phyloP scores from a whole-genome alignment of 345 rosid species.

The Mallotus nudiflorus region DNA sequence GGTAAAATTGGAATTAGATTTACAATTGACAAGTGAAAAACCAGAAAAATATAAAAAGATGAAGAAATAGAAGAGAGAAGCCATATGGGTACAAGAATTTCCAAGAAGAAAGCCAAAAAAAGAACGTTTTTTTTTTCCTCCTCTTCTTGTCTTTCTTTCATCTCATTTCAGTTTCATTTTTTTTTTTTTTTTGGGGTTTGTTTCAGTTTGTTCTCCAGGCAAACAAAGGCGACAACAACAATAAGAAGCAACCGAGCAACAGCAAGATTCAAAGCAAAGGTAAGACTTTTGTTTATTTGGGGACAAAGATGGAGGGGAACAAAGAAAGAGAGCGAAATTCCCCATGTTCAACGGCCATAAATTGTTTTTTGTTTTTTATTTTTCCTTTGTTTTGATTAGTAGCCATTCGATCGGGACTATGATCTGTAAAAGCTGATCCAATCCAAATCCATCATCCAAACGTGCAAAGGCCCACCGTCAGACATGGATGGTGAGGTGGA shows the following conservation, averaged over 20 bases:
- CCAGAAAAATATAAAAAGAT: conserved; percentile 19
- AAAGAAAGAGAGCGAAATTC: conserved; percentile 17
- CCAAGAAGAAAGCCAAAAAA: background rate
- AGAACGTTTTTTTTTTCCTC: background rate
- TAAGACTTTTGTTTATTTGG: background rate
- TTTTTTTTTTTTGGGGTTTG: background rate
- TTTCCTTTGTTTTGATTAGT: background rate
- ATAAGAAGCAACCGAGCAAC: too few relatives aligned
- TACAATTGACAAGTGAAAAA: conserved; percentile 20
- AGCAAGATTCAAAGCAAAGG: background rate
- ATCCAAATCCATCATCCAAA: background rate
- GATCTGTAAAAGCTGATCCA: background rate
- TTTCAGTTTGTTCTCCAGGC: too few relatives aligned
- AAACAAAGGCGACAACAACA: too few relatives aligned
- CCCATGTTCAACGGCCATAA: conserved; percentile 24
- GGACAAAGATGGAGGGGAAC: background rate
- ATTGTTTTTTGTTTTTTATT: background rate
- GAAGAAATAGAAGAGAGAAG: conserved; percentile 23
- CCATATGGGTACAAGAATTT: conserved; percentile 5
- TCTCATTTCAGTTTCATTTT: background rate
- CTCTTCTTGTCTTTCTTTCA: background rate
- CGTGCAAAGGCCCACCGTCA: background rate
- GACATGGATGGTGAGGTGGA: too few relatives aligned
- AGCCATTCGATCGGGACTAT: background rate
- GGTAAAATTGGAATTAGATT: conserved; percentile 38